A percentile compares a stretch with the other conserved stretches of the same genome.
Evolutionary conservation across 2,329 filamentous ascomycete genomes (phyloP).

Genomic region (Fusarium multiceps): DNA sequence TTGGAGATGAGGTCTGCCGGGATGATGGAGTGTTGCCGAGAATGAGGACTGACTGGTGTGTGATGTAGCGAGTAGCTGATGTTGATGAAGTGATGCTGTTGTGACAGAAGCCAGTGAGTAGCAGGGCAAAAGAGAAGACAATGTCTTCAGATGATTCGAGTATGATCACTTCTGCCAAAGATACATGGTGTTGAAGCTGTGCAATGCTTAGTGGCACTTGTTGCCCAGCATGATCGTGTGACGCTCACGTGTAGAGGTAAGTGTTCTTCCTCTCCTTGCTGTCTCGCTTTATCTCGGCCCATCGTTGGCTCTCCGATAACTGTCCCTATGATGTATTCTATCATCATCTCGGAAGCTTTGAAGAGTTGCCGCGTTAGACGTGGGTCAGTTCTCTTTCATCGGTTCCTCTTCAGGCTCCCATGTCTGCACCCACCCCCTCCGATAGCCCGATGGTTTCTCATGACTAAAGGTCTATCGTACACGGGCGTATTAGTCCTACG

Average conservation of each 20-base stretch:
- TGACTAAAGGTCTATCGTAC: slow-evolving; percentile 41
- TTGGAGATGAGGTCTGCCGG: slow-evolving; percentile 2
- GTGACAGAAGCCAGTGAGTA: not conserved
- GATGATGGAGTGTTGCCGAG: slow-evolving; percentile 8
- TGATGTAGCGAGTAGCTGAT: slow-evolving; percentile 26
- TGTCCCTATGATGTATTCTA: not conserved
- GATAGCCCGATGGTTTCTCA: slow-evolving; percentile 31
- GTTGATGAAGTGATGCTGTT: slow-evolving; percentile 12
- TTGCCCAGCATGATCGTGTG: not conserved
- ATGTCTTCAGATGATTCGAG: not conserved
- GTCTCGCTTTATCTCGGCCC: not conserved
- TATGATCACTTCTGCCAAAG: not conserved
- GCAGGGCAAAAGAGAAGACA: slow-evolving; percentile 8
- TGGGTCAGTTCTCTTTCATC: slow-evolving; percentile 34
- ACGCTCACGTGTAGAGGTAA: slow-evolving; percentile 17
- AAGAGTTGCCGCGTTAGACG: slow-evolving; percentile 30
- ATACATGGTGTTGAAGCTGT: slow-evolving; percentile 5
- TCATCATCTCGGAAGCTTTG: not conserved
- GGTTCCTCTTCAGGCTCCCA: slow-evolving; percentile 25
- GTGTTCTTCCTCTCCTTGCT: slow-evolving; percentile 4
- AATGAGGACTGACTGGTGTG: slow-evolving; percentile 24
- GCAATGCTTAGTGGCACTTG: not conserved
- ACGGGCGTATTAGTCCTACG: slow-evolving; percentile 31
- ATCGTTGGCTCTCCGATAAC: not conserved
- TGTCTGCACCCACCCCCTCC: slow-evolving; percentile 30